Evolutionary conservation across 2,329 filamentous ascomycete species (phyloP), one percentile per base, ranked within the genome.

Genomic region (Aspergillus tanneri): DNA sequence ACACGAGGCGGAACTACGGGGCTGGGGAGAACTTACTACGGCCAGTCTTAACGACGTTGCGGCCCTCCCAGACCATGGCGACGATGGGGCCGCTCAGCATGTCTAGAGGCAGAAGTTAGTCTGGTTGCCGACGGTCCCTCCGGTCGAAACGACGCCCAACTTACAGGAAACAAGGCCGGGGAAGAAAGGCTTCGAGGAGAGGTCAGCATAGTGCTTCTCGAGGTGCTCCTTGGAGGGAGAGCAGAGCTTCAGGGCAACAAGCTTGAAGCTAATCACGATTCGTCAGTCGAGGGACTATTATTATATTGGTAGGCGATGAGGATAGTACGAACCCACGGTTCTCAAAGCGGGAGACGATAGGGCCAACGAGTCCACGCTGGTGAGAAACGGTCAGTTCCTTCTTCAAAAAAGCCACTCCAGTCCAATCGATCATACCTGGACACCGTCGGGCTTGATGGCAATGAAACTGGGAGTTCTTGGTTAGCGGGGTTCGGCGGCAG

Each of bases 51-150:
- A 96, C 91, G 76, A 86, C 93, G 71, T 99, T 91, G 83, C 88
- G 88, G 72, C 93, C 93, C 79, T 99, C 91, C 93, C 93, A 99
- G 78, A 99, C 87, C 92, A 97, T 99, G 81, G 93, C 93, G 82
- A 83, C 87, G 80, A 99, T 92, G 74, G 93, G 93, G 74, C 93
- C 93, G 75, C 86, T 91, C 75, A 84, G 80, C 93, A 97, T 99
- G 85, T 97, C 90, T 95, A 60, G 54, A 22, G 48, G 19, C 35
- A 23, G 36, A 19, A 22, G 43, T 67, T 54, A 66, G 58, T 34
- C 46, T 49, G 12, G 18, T 32, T 45, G 28, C 18, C 5, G 21
- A 39, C 49, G 49, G 27, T 10, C 9, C 8, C 7, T 16, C 22
- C 16, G n/a, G 27, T 27, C 3, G 6, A 5, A 12, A 12, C 7